Conservation (phyloP, 2,329 filamentous ascomycete species). For the Aureobasidium sp. region DNA sequence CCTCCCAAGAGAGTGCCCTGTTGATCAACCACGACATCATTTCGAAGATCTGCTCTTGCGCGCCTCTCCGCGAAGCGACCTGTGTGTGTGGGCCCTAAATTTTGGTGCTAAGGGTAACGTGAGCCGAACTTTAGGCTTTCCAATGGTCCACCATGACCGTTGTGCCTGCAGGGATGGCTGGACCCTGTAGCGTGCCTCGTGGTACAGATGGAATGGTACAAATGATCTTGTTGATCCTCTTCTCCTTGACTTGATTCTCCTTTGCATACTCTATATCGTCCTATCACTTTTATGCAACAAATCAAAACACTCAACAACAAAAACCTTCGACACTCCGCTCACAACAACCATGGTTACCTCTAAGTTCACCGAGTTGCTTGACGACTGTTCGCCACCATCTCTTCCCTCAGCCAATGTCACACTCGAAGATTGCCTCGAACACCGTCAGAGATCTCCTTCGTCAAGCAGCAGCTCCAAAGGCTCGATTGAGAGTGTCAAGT, state of each 20-base stretch:
- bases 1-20: background rate
- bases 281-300: background rate
- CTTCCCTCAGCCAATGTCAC: conserved; percentile 29
- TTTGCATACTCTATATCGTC: background rate
- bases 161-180: conserved; percentile 13
- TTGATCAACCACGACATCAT: conserved; percentile 15
- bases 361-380: conserved; percentile 33
- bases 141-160: conserved; percentile 7
- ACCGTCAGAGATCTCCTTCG: conserved; percentile 25
- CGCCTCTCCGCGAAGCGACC: conserved; percentile 10
- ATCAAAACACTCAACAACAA: background rate
- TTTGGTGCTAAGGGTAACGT: conserved; percentile 12
- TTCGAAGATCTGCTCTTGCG: conserved; percentile 4
- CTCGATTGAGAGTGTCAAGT: conserved; percentile 1
- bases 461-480: conserved; percentile 17
- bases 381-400: conserved; percentile 25
- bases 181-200: conserved; percentile 11
- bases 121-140: conserved; percentile 14
- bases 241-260: background rate
- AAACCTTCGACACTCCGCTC: background rate
- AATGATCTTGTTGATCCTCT: conserved; percentile 2
- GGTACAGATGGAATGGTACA: conserved; percentile 3
- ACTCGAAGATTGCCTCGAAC: conserved; percentile 30
- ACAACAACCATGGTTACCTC: conserved; percentile 25
- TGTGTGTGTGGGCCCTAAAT: conserved; percentile 7